Percentiles rank a stretch among this genome's conserved stretches.
phyloP scores from a whole-genome alignment of 2,329 filamentous ascomycete species.

The Penicillium polonicum region DNA sequence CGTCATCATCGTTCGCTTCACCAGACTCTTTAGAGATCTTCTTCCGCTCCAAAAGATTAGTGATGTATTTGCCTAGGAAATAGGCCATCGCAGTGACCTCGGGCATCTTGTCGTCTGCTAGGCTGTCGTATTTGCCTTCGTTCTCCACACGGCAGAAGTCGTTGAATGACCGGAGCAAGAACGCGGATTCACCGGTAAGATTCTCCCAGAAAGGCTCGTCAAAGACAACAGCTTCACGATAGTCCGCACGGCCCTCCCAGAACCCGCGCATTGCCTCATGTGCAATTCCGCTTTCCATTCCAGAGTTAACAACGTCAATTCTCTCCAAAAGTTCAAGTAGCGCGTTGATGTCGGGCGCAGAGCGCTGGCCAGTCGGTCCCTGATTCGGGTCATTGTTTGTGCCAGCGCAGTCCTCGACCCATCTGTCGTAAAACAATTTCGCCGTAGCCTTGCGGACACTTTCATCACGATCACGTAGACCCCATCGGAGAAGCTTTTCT shows the following conservation, averaged over 20 bases:
- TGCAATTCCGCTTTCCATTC: conserved; percentile 83
- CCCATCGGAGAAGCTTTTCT: conserved; percentile 94
- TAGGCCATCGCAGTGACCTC: conserved; percentile 90
- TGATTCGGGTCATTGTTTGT: conserved; percentile 60
- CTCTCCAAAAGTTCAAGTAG: conserved; percentile 88
- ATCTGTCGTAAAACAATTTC: conserved; percentile 87
- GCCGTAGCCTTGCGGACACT: conserved; percentile 89
- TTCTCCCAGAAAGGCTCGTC: conserved; percentile 49
- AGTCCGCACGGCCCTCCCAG: conserved; percentile 80
- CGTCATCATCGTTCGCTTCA: conserved; percentile 74
- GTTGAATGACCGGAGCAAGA: conserved; percentile 89
- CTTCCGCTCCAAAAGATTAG: conserved; percentile 45
- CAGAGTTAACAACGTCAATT: conserved; percentile 89
- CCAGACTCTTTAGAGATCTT: conserved; percentile 47
- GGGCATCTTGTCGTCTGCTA: conserved; percentile 89
- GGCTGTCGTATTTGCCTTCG: conserved; percentile 69
- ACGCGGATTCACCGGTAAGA: conserved; percentile 74
- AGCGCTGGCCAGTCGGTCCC: conserved; percentile 49
- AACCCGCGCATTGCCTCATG: conserved; percentile 94
- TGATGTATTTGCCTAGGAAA: conserved; percentile 77
- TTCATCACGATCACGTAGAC: conserved; percentile 88
- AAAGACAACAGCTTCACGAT: conserved; percentile 47
- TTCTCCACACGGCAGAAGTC: conserved; percentile 79
- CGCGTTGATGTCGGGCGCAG: conserved; percentile 72
- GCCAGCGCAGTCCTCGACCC: conserved; percentile 92